These are phyloP conservation scores for Sarocladiaceae sp. DNA, from an alignment of 2,329 filamentous ascomycete species.

Conservation along the genomic window DNA sequence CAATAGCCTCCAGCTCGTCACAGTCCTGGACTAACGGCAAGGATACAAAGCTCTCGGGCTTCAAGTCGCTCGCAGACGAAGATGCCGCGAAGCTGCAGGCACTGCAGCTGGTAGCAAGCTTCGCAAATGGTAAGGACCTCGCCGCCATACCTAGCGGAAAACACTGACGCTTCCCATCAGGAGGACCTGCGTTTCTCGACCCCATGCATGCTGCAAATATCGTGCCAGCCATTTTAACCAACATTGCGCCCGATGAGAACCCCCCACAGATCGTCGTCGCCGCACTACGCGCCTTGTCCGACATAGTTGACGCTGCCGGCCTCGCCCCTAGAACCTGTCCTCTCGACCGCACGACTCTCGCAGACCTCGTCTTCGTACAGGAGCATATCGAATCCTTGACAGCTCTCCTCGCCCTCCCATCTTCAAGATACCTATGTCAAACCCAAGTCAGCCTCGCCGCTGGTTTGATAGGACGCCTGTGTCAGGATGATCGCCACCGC, in stretches of 20 bases:
- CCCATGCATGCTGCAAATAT: constrained; percentile 64
- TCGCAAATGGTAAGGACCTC: constrained; percentile 65
- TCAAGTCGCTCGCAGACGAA: constrained; percentile 46
- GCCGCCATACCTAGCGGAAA: constrained; percentile 1
- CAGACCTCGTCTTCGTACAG: constrained; percentile 58
- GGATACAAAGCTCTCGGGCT: constrained; percentile 27
- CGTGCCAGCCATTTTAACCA: constrained; percentile 63
- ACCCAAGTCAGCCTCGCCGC: constrained; percentile 57
- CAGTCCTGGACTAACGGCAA: constrained; percentile 31
- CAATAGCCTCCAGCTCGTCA: constrained; percentile 31
- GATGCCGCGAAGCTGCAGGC: constrained; percentile 68
- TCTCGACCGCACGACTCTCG: constrained; percentile 44
- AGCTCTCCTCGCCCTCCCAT: constrained; percentile 57
- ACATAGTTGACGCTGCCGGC: constrained; percentile 59
- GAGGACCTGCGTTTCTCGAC: constrained; percentile 70
- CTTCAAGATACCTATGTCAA: constrained; percentile 45
- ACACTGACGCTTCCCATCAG: constrained; percentile 36
- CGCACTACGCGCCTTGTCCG: constrained; percentile 67
- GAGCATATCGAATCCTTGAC: constrained; percentile 56
- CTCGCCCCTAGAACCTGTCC: constrained; percentile 46
- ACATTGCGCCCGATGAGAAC: constrained; percentile 59
- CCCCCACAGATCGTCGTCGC: constrained; percentile 63
- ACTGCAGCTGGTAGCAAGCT: constrained; percentile 76
- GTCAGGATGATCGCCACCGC: constrained; percentile 64
- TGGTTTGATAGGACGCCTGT: constrained; percentile 51